Evolutionary conservation across 2,329 filamentous ascomycete genomes (phyloP).

Genomic region (Chaetothyriales sp.): DNA sequence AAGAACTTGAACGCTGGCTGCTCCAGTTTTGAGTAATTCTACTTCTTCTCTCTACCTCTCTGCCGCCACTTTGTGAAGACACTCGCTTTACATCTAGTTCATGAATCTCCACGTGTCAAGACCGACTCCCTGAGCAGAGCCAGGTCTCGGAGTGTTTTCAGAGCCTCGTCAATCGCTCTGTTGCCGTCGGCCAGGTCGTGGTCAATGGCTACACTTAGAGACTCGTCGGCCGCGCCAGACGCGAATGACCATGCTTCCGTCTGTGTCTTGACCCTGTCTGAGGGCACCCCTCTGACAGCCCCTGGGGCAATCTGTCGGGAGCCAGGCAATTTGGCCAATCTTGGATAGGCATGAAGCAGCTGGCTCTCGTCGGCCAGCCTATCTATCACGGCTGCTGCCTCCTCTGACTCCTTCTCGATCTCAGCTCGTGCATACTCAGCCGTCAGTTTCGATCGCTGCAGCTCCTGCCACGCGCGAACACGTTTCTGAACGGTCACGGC

Average conservation of each 20-base stretch:
- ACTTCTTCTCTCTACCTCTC: too few relatives aligned
- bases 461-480: neutral
- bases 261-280: conserved; percentile 8
- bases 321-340: conserved; percentile 5
- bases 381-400: conserved; percentile 9
- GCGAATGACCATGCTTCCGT: conserved; percentile 16
- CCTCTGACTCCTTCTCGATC: conserved; percentile 3
- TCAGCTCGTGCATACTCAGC: conserved; percentile 5
- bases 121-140: neutral
- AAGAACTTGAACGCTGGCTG: too few relatives aligned
- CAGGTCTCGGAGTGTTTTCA: neutral
- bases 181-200: conserved; percentile 7
- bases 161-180: conserved; percentile 5
- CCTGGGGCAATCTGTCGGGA: conserved; percentile 5
- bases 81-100: too few relatives aligned
- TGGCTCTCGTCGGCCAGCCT: conserved; percentile 18
- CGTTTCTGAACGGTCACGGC: neutral
- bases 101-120: neutral
- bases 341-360: conserved; percentile 14
- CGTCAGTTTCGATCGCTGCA: neutral
- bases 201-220: conserved; percentile 3
- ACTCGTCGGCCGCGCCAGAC: conserved; percentile 10
- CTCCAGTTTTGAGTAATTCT: too few relatives aligned
- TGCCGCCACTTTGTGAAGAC: too few relatives aligned
- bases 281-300: conserved; percentile 3